Percentiles rank a stretch among this genome's conserved stretches.
Conservation (phyloP, 2,329 filamentous ascomycete species). For the Xylaria hypoxylon region DNA sequence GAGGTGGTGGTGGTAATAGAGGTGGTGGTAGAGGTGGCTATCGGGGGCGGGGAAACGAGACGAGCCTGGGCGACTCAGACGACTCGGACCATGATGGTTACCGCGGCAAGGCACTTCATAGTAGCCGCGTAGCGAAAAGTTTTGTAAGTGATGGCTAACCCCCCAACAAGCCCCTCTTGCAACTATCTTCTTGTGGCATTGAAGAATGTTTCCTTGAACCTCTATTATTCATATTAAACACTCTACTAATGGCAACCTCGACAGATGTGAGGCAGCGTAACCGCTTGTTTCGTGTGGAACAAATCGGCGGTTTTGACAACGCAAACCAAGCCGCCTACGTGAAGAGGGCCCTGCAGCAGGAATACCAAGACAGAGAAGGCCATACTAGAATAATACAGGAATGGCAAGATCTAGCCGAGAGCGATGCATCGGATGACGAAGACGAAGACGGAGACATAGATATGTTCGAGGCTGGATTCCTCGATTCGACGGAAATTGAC, state of each 20-base stretch:
- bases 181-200: too few species aligned
- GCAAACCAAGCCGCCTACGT: constrained; percentile 11
- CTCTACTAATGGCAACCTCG: background rate
- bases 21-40: background rate
- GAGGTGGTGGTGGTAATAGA: too few species aligned
- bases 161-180: background rate
- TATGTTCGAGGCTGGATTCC: too few species aligned
- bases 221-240: background rate
- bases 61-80: too few species aligned
- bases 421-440: background rate
- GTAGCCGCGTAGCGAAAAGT: constrained; percentile 1
- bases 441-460: background rate
- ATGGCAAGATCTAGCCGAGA: constrained; percentile 15
- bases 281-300: constrained; percentile 4
- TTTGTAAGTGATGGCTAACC: constrained; percentile 20
- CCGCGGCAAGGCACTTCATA: constrained; percentile 4
- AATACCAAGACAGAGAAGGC: constrained; percentile 6
- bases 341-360: constrained; percentile 22
- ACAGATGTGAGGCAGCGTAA: constrained; percentile 13
- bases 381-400: background rate
- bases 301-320: background rate
- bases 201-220: too few species aligned
- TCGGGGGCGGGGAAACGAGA: background rate
- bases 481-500: constrained; percentile 5
- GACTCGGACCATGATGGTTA: background rate